Evolutionary conservation across 1,139 yeast genomes (phyloP), one percentile per base, ranked within the genome.

Genomic region (Saccharomyces hybrid): DNA sequence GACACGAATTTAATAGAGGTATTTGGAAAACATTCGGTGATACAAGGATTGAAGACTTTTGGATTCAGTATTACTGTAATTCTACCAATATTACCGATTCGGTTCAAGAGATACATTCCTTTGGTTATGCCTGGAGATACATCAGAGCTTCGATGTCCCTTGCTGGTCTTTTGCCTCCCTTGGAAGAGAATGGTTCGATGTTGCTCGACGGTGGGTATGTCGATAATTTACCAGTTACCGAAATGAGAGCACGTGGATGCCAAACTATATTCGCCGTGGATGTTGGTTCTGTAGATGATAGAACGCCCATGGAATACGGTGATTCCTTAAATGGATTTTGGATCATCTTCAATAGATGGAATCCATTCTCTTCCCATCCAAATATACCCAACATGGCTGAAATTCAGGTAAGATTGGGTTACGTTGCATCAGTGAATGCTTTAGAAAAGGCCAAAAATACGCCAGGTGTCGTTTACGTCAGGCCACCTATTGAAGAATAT

Each of bases 21-120:
- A 83, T 93, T 20, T 93, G 98, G 97, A 93, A 93, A 68, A 81
- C 89, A 0, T 87, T 93, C 73, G 98, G 98, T 0, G 95, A 89
- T 59, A 78, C 85, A 25, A 85, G 96, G 63, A 88, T 93, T 60
- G 99, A 93, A 66, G 99, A 93, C 68, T 91, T 93, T 68, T 93
- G 99, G 99, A 78, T 93, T 56, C 83, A 80, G 57, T 93, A 82
- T 66, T 93, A 81, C 66, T 84, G 95, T 65, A 93, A 93, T 66
- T 88, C 98, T 0, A 93, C 99, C n/a, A 93, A 93, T 66, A 88
- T 93, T 55, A 93, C 99, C 2, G 89, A 90, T 61, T 91, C 97
- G 0, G 82, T 91, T 20, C 95, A 93, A 96, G 99, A 93, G 62
- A 82, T 91, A 41, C 99, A 93, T 67, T 83, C 88, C 27, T 79